Conservation (phyloP, 768 basidiomycete species). For the Lentinus brumalis region DNA sequence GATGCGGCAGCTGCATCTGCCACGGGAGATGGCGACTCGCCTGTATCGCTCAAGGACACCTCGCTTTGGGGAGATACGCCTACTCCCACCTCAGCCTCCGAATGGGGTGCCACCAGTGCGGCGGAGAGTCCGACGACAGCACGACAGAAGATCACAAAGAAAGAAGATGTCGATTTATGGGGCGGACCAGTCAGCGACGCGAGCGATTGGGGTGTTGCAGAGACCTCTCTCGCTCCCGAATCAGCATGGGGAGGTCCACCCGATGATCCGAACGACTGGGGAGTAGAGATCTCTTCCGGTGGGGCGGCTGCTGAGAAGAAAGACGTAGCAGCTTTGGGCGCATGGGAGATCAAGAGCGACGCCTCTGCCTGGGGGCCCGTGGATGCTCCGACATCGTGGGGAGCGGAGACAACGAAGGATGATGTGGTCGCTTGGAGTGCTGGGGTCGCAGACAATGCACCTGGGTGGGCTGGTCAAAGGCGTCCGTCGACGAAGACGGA, state of each 20-base stretch:
- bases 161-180: background rate
- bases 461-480: too few species aligned
- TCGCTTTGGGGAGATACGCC: too few species aligned
- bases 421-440: too few species aligned
- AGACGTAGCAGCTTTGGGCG: background rate
- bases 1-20: background rate
- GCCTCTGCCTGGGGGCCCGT: background rate
- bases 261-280: too few species aligned
- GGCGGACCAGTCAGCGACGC: background rate
- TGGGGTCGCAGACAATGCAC: too few species aligned
- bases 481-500: too few species aligned
- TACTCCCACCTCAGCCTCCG: too few species aligned
- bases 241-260: too few species aligned
- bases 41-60: background rate
- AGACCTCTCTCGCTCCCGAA: background rate
- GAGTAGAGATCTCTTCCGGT: too few species aligned
- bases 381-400: too few species aligned
- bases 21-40: background rate
- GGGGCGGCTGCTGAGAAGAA: background rate
- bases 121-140: background rate
- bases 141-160: background rate
- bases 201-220: background rate
- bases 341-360: background rate
- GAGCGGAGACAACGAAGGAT: too few species aligned
- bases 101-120: background rate